A percentile compares a stretch with the other conserved stretches of the same genome.
phyloP scores from a whole-genome alignment of 2,329 filamentous ascomycete genomes.

The Sclerotinia trifoliorum region DNA sequence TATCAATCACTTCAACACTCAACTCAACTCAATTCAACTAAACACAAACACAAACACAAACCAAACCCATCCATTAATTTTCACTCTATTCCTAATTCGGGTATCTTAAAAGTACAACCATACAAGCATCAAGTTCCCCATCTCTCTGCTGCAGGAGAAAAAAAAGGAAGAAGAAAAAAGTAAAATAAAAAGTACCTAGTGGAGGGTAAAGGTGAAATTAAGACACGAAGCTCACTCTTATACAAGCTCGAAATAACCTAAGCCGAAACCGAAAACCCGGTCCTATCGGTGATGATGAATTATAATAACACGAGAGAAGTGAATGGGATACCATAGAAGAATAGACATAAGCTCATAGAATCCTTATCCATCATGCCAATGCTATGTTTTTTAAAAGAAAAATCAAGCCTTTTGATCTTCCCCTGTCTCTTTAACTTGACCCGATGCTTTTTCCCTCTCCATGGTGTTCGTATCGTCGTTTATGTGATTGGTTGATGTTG shows the following conservation, averaged over 20 bases:
- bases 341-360: slow-evolving; percentile 16
- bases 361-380: slow-evolving; percentile 13
- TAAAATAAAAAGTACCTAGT: not conserved
- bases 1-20: no score
- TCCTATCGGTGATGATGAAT: no score
- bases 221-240: no score
- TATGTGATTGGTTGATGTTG: slow-evolving; percentile 12
- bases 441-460: slow-evolving; percentile 7
- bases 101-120: slow-evolving; percentile 12
- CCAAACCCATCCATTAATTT: not conserved
- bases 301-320: no score
- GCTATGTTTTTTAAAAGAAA: not conserved
- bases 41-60: not conserved
- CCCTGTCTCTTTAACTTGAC: not conserved
- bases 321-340: not conserved
- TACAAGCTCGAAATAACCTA: no score
- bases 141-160: not conserved
- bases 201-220: not conserved
- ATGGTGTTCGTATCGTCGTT: slow-evolving; percentile 15
- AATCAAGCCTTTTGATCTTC: slow-evolving; percentile 2
- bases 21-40: not conserved
- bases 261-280: no score
- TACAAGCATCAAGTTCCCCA: not conserved
- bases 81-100: not conserved
- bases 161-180: not conserved